Base-by-base conservation (phyloP, 2,329 filamentous ascomycete genomes). In the Cladophialophora carrionii region DNA sequence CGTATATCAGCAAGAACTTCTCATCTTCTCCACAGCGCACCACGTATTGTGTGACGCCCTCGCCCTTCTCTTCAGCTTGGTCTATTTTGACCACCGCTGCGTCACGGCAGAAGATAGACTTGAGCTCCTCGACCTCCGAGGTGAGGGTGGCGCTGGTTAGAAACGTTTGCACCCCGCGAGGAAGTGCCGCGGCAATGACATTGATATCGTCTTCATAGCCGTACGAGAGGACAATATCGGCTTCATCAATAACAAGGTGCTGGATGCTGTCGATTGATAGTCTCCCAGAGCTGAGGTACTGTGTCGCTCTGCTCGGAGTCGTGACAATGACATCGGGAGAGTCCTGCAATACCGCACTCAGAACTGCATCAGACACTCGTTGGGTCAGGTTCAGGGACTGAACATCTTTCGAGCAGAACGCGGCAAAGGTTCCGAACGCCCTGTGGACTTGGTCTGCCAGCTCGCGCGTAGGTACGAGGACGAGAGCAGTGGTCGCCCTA, bases 21-120 rank as follows among this genome's bases (percentile, higher is more conserved):
- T 98, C 95, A 71, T 98, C 94, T 78, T 99, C 95, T n/a, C 87
- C 91, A 71, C 92, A 96, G 75, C 87, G 89, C 70, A 97, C 90
- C 32, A 93, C 87, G 74, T 92, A 96, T 79, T 98, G 95, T 61
- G 88, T 91, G 31, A 98, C 84, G 4, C 87, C 89, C 67, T 89
- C 87, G 22, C 88, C 87, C 70, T 91, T 88, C 24, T 88, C 88
- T 70, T 96, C 91, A 57, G 88, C 85, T 70, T 96, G 91, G 68
- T 95, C 90, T 20, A 99, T 80, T 74, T 96, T 89, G 70, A 99
- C 79, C 51, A 95, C 78, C 1, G 87, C 88, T 0, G 94, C 93
- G 72, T 90, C 88, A 52, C 88, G 85, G 76, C 92, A 95, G 77
- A 99, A 96, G 32, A 97, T 83, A 2, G 86, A 87, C 75, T 95